phyloP scores from a whole-genome alignment of 129 eudicot species.

The Pseudognaphalium luteoalbum region DNA sequence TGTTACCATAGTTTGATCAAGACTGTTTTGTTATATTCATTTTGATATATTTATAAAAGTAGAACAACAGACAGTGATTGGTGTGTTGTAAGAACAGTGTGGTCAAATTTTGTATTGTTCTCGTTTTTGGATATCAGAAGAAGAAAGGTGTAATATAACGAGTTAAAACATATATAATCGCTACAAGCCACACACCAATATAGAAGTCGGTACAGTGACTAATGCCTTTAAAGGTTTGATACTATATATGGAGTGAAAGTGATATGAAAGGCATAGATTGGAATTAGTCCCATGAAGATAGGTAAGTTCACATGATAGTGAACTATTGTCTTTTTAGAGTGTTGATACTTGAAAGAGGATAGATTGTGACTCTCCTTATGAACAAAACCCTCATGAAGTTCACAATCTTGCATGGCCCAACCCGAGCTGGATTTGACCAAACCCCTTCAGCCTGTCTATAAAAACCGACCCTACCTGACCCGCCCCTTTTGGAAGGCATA shows the following conservation, averaged over 20 bases:
- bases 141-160: not conserved
- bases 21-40: slow-evolving; percentile 29
- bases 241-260: not conserved
- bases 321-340: too few species aligned
- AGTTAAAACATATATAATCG: not conserved
- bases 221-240: not conserved
- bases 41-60: slow-evolving; percentile 34
- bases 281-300: too few species aligned
- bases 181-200: not conserved
- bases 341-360: too few species aligned
- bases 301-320: too few species aligned
- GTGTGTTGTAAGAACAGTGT: slow-evolving; percentile 28
- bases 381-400: not conserved
- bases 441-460: not conserved
- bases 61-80: slow-evolving; percentile 6
- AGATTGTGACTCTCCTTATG: too few species aligned
- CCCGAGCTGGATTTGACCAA: not conserved
- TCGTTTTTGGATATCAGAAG: not conserved
- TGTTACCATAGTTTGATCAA: slow-evolving; percentile 19
- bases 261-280: not conserved
- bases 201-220: not conserved
- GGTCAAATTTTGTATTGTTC: slow-evolving; percentile 10
- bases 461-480: not conserved
- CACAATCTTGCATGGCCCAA: not conserved
- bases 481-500: not conserved